phyloP scores from a whole-genome alignment of 2,329 filamentous ascomycete genomes.

The Helminthosporium solani region DNA sequence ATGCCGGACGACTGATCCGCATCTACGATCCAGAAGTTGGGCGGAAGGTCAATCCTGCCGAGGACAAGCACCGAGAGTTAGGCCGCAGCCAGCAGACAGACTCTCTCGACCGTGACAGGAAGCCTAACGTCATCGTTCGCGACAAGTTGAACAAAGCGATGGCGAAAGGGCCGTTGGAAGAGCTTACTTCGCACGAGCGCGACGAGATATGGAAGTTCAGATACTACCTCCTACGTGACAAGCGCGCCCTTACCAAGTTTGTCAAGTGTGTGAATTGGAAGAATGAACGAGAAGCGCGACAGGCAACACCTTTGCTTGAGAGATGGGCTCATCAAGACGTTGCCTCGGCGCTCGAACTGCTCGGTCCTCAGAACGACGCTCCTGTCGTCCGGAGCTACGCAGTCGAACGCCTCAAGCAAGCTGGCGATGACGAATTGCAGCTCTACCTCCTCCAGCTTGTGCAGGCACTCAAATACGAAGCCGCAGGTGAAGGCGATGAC shows the following conservation, averaged over 20 bases:
- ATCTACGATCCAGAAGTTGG: constrained; percentile 95
- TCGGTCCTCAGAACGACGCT: constrained; percentile 91
- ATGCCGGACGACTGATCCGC: constrained; percentile 66
- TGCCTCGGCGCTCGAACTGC: constrained; percentile 89
- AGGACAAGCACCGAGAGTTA: constrained; percentile 88
- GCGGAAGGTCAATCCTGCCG: constrained; percentile 85
- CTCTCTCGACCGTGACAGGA: constrained; percentile 91
- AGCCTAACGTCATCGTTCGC: constrained; percentile 91
- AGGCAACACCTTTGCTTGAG: constrained; percentile 83
- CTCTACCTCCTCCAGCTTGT: constrained; percentile 92
- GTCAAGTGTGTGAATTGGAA: constrained; percentile 97
- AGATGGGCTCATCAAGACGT: constrained; percentile 98
- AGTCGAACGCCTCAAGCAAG: constrained; percentile 85
- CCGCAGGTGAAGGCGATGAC: constrained; percentile 62
- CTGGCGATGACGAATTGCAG: constrained; percentile 87
- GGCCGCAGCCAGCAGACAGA: constrained; percentile 91
- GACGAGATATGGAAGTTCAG: constrained; percentile 97
- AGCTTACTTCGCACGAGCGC: constrained; percentile 85
- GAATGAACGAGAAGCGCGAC: constrained; percentile 78
- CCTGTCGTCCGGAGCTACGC: constrained; percentile 86
- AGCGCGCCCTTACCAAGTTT: constrained; percentile 85
- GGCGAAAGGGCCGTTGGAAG: constrained; percentile 88
- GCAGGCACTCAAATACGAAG: constrained; percentile 79
- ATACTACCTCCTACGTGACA: constrained; percentile 90
- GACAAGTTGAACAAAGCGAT: constrained; percentile 92